Percentiles rank a stretch among this genome's conserved stretches.
Evolutionary conservation across 192 early-diverging fungal genomes (phyloP).

Genomic region (Gigaspora rosea): DNA sequence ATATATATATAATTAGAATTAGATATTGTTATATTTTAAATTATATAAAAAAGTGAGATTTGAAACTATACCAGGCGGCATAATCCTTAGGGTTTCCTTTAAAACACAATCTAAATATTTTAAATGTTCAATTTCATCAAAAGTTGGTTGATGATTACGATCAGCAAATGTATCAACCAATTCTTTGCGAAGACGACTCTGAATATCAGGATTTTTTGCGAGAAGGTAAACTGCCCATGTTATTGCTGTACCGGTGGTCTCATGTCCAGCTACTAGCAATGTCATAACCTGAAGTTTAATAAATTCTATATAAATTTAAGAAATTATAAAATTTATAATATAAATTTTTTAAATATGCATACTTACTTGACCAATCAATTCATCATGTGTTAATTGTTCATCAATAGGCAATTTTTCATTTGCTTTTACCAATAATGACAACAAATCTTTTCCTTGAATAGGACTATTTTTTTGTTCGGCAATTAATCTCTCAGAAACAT

Average conservation of each 20-base stretch:
- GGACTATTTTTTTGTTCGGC: constrained; percentile 33
- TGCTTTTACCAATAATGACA: no score
- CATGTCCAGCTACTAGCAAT: constrained; percentile 54
- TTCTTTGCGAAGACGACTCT: constrained; percentile 50
- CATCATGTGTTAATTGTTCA: constrained; percentile 6
- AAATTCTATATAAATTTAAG: background rate
- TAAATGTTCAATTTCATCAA: constrained; percentile 51
- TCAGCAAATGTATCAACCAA: constrained; percentile 40
- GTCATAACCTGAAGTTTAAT: constrained; percentile 4
- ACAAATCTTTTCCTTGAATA: no score
- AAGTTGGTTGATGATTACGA: constrained; percentile 35
- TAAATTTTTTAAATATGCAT: background rate
- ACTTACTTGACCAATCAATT: constrained; percentile 46
- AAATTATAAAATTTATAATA: background rate
- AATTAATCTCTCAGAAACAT: constrained; percentile 42
- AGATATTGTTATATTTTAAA: background rate
- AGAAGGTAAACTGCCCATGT: constrained; percentile 55
- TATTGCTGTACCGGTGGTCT: constrained; percentile 52
- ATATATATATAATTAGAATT: background rate
- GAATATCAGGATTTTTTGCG: constrained; percentile 46
- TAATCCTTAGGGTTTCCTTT: constrained; percentile 52
- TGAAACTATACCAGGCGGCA: constrained; percentile 40
- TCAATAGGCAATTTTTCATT: no score
- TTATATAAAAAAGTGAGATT: background rate
- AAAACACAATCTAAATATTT: constrained; percentile 53